A percentile compares a stretch with the other conserved stretches of the same genome.
phyloP scores from a whole-genome alignment of 495 filamentous ascomycete species.

The Xylaria flabelliformis region DNA sequence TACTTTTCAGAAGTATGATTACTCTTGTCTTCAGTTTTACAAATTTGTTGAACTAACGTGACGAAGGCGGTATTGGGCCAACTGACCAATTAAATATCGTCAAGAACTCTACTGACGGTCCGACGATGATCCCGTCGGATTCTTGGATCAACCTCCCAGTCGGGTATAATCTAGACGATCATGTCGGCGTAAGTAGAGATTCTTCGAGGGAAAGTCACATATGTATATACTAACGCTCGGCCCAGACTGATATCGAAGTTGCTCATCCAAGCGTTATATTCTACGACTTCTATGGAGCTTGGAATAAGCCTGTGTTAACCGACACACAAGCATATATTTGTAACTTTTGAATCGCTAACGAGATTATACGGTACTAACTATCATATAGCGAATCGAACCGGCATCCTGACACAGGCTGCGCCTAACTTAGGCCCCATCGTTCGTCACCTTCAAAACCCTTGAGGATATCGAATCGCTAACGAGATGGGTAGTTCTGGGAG shows the following conservation, averaged over 20 bases:
- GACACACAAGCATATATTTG: constrained; percentile 38
- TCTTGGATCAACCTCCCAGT: constrained; percentile 70
- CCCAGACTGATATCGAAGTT: constrained; percentile 60
- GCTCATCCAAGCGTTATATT: constrained; percentile 58
- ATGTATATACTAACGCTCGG: neutral
- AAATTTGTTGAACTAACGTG: neutral
- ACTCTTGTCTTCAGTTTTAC: neutral
- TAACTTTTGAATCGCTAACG: constrained; percentile 15
- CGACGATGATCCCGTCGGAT: constrained; percentile 48
- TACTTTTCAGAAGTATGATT: constrained; percentile 51
- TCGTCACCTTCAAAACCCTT: constrained; percentile 27
- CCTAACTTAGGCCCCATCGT: constrained; percentile 60
- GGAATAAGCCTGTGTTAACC: constrained; percentile 39
- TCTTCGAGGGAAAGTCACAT: neutral
- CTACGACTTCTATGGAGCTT: constrained; percentile 64
- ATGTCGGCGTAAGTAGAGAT: constrained; percentile 53
- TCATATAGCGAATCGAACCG: constrained; percentile 52
- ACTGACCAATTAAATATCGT: constrained; percentile 56
- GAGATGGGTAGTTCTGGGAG: constrained; percentile 47
- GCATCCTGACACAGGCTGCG: constrained; percentile 66
- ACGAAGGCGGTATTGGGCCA: constrained; percentile 60
- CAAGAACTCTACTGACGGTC: constrained; percentile 51
- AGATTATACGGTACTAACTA: constrained; percentile 32
- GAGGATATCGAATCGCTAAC: constrained; percentile 11
- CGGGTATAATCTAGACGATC: constrained; percentile 67